Conservation (phyloP, 2,329 filamentous ascomycete genomes). For the Aspergillus sp. region DNA sequence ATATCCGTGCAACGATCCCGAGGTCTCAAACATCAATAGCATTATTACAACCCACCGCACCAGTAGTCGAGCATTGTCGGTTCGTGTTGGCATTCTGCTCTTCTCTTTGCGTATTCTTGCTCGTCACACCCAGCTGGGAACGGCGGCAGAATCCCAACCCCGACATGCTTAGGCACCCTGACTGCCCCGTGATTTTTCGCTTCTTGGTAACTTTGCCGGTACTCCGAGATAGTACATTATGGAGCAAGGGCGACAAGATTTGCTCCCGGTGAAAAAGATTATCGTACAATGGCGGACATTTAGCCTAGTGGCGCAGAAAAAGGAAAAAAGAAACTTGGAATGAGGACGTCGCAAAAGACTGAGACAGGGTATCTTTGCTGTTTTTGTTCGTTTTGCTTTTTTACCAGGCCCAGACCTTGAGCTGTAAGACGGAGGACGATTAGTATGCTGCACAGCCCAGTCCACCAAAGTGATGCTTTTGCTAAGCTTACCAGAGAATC, state of each 20-base stretch:
- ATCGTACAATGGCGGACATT: constrained; percentile 47
- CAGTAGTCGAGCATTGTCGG: constrained; percentile 20
- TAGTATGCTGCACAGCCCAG: constrained; percentile 9
- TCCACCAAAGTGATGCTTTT: background rate
- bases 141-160: background rate
- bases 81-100: constrained; percentile 16
- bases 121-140: constrained; percentile 12
- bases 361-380: constrained; percentile 41
- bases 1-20: constrained; percentile 24
- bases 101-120: constrained; percentile 9
- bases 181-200: constrained; percentile 14
- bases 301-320: constrained; percentile 38
- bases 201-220: constrained; percentile 17
- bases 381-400: constrained; percentile 24
- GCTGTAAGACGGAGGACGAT: constrained; percentile 50
- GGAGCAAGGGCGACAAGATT: constrained; percentile 25
- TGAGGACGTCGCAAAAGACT: constrained; percentile 39
- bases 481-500: constrained; percentile 82
- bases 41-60: constrained; percentile 24
- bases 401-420: constrained; percentile 87
- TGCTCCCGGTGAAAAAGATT: constrained; percentile 42
- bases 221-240: constrained; percentile 31
- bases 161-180: constrained; percentile 5
- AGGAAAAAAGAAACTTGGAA: constrained; percentile 36
- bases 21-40: constrained; percentile 13